These are phyloP conservation scores for Ceratobasidium theobromae DNA, from an alignment of 1,284 basidiomycete species.

Conservation along the genomic window DNA sequence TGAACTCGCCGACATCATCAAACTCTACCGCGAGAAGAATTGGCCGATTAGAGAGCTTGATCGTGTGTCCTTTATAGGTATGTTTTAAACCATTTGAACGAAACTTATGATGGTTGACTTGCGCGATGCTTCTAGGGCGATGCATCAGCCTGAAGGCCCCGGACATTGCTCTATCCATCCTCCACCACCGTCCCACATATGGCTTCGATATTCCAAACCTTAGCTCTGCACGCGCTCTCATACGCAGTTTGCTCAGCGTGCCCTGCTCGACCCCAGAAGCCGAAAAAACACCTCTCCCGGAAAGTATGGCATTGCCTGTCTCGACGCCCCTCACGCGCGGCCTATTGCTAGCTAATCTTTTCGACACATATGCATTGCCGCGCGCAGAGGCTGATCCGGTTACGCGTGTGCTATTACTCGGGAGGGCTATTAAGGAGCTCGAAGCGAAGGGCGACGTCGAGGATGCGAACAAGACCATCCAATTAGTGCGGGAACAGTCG, in stretches of 20 bases:
- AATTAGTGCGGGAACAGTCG: slow-evolving; percentile 2
- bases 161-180: slow-evolving; percentile 34
- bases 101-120: not conserved
- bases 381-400: slow-evolving; percentile 12
- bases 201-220: slow-evolving; percentile 37
- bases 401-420: slow-evolving; percentile 9
- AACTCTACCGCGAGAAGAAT: slow-evolving; percentile 2
- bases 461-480: not conserved
- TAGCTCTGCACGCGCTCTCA: slow-evolving; percentile 36
- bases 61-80: slow-evolving; percentile 24
- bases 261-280: not conserved
- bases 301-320: slow-evolving; percentile 1
- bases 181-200: slow-evolving; percentile 36
- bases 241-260: slow-evolving; percentile 33
- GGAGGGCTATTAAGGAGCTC: not conserved
- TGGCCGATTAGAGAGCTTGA: slow-evolving; percentile 15
- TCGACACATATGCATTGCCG: slow-evolving; percentile 27
- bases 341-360: slow-evolving; percentile 14
- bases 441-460: not conserved
- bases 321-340: slow-evolving; percentile 20
- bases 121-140: not conserved
- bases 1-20: slow-evolving; percentile 5
- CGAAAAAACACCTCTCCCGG: slow-evolving; percentile 7
- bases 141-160: slow-evolving; percentile 31
- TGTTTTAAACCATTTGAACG: not conserved